Evolutionary conservation across 2,329 filamentous ascomycete species (phyloP).

Genomic region (Aspergillus pseudoviridinutans): DNA sequence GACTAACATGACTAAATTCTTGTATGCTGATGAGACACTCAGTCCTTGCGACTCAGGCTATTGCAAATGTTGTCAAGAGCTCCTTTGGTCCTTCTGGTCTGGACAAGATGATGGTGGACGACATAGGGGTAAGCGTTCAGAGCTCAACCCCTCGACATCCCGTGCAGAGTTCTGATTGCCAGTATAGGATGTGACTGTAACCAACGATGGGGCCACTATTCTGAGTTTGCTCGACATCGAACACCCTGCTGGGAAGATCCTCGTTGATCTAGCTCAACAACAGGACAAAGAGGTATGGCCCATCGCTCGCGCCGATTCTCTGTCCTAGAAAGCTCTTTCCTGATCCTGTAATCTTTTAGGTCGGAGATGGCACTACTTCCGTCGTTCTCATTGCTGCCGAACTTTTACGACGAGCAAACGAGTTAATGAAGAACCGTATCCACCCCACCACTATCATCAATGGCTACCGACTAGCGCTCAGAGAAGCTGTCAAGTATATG

Average conservation of each 20-base stretch:
- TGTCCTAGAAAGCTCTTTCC: background rate
- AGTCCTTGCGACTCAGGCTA: conserved; percentile 94
- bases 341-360: conserved; percentile 39
- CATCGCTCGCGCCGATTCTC: background rate
- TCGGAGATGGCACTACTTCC: conserved; percentile 96
- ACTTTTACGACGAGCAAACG: conserved; percentile 87
- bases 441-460: conserved; percentile 99
- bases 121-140: conserved; percentile 72
- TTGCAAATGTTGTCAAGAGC: conserved; percentile 98
- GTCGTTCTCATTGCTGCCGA: conserved; percentile 97
- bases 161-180: conserved; percentile 11
- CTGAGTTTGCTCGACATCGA: conserved; percentile 93
- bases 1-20: conserved; percentile 5
- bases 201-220: conserved; percentile 97
- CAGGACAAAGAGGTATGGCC: conserved; percentile 81
- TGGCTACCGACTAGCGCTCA: conserved; percentile 88
- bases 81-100: conserved; percentile 96
- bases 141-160: conserved; percentile 16
- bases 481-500: conserved; percentile 98
- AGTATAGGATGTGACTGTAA: conserved; percentile 86
- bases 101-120: conserved; percentile 99
- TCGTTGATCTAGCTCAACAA: conserved; percentile 95
- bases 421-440: conserved; percentile 99
- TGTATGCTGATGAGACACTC: conserved; percentile 10
- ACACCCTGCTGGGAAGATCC: conserved; percentile 95